Conservation (phyloP, 345 rosid species). For the Moringa oleifera region DNA sequence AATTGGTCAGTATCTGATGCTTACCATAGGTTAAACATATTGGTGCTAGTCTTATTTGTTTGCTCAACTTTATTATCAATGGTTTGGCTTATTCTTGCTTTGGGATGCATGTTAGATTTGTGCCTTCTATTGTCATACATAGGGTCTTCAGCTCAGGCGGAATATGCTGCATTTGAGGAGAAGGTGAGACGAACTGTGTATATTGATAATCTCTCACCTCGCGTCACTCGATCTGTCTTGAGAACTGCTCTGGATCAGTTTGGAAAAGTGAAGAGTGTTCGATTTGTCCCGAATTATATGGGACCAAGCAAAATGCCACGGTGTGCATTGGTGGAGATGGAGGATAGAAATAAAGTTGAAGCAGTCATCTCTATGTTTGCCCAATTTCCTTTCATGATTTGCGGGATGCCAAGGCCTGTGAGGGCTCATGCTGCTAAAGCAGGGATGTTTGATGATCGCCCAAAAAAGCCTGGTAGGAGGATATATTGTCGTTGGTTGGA, state of each 20-base stretch:
- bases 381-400: constrained; percentile 60
- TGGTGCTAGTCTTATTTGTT: too few species aligned
- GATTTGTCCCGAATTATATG: constrained; percentile 51
- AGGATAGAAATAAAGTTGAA: constrained; percentile 29
- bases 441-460: constrained; percentile 68
- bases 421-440: constrained; percentile 53
- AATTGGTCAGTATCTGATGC: too few species aligned
- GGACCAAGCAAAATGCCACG: constrained; percentile 31
- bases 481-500: constrained; percentile 47
- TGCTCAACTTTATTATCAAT: too few species aligned
- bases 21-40: too few species aligned
- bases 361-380: constrained; percentile 21
- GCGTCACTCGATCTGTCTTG: constrained; percentile 44
- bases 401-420: constrained; percentile 87
- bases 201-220: constrained; percentile 67
- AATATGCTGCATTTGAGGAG: constrained; percentile 47
- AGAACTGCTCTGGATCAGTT: constrained; percentile 62
- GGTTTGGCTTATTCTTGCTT: background rate
- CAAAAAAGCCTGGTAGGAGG: constrained; percentile 44
- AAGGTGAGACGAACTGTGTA: constrained; percentile 64
- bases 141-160: constrained; percentile 30
- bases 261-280: constrained; percentile 48
- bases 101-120: background rate
- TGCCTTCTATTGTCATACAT: background rate
- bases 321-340: constrained; percentile 72